A percentile compares a stretch with the other conserved stretches of the same genome.
phyloP scores from a whole-genome alignment of 148 eudicot genomes.

The Rhododendron simsii region DNA sequence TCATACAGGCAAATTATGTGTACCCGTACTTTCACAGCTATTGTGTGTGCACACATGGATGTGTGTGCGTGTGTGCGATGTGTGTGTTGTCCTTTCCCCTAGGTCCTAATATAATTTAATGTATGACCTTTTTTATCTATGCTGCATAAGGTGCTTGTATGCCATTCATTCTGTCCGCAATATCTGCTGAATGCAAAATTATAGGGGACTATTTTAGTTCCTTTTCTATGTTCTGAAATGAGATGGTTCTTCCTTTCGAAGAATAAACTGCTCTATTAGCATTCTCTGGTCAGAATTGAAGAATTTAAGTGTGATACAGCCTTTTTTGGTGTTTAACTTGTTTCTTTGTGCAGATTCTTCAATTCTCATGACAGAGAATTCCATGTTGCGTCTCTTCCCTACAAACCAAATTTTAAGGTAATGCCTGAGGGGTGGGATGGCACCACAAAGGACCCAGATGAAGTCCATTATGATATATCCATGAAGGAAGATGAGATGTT shows the following conservation, averaged over 20 bases:
- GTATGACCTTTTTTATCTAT: background rate
- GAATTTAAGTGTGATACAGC: background rate
- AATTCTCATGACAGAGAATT: constrained; percentile 75
- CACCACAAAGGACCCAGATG: constrained; percentile 86
- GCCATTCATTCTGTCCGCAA: background rate
- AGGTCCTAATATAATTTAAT: background rate
- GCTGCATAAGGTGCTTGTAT: background rate
- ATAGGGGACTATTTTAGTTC: background rate
- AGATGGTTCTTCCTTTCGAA: background rate
- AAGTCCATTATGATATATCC: constrained; percentile 90
- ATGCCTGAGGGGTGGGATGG: constrained; percentile 99
- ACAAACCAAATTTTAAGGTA: constrained; percentile 91
- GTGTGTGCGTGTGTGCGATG: background rate
- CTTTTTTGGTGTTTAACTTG: background rate
- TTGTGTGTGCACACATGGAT: background rate
- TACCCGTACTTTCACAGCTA: background rate
- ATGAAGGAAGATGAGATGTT: constrained; percentile 85
- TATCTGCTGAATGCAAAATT: background rate
- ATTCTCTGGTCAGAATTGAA: background rate
- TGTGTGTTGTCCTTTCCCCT: background rate
- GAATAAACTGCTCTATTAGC: background rate
- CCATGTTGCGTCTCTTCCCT: constrained; percentile 88
- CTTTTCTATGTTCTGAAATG: background rate
- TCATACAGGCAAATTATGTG: background rate
- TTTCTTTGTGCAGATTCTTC: constrained; percentile 60